A percentile compares a stretch with the other conserved stretches of the same genome.
Evolutionary conservation across 176 grass and related monocot genomes (phyloP).

Genomic region (Avena eriantha): DNA sequence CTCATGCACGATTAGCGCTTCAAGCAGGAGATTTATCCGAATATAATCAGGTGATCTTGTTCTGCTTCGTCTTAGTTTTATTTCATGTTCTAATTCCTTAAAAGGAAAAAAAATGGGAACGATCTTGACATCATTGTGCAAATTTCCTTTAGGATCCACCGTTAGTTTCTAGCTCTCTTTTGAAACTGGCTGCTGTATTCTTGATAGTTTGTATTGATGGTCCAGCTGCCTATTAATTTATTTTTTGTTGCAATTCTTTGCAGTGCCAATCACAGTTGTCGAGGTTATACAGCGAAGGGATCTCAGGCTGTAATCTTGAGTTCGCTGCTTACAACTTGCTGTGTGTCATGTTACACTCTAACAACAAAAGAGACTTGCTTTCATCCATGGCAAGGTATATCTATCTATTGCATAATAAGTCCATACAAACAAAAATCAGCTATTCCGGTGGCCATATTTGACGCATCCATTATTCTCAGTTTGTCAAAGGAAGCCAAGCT

Average conservation of each 20-base stretch:
- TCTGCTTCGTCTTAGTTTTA: constrained; percentile 28
- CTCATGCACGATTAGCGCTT: constrained; percentile 84
- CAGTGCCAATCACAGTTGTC: constrained; percentile 95
- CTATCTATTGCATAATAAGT: constrained; percentile 25
- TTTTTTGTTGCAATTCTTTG: constrained; percentile 43
- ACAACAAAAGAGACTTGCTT: constrained; percentile 81
- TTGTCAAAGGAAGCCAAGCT: constrained; percentile 72
- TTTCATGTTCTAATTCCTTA: neutral
- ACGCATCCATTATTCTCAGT: constrained; percentile 55
- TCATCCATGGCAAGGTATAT: constrained; percentile 89
- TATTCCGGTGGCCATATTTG: constrained; percentile 37
- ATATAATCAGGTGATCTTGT: constrained; percentile 83
- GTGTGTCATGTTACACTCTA: constrained; percentile 74
- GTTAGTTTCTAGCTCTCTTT: constrained; percentile 12
- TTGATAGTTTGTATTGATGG: constrained; percentile 4
- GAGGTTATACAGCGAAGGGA: constrained; percentile 77
- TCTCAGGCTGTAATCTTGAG: constrained; percentile 76
- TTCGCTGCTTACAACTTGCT: constrained; percentile 92
- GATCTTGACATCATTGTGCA: neutral
- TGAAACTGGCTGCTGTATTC: constrained; percentile 4
- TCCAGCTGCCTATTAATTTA: constrained; percentile 19
- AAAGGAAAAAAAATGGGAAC: neutral
- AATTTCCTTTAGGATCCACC: neutral
- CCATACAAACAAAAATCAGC: neutral
- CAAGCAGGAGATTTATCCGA: constrained; percentile 86